Base-by-base conservation (phyloP, 2,329 filamentous ascomycete species). In the Fonsecaea pugnacius region DNA sequence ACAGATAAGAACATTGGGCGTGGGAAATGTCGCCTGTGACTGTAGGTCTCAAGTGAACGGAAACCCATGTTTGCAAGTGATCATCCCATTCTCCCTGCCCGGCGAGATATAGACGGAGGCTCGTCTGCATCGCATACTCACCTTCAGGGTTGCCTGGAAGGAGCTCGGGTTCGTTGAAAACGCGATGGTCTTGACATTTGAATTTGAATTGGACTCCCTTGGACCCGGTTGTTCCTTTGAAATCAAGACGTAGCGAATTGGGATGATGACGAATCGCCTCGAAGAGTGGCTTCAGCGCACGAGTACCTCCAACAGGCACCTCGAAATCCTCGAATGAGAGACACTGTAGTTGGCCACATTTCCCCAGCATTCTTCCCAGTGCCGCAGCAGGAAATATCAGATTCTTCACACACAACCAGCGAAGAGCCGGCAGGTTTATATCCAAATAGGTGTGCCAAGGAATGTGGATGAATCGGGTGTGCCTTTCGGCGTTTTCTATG, bases 241-340 rank as follows among this genome's bases (percentile, higher is more conserved):
- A 16, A 3, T 54, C 27, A 40, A 52, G 14, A 57, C 32, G 55
- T 12, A 58, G 16, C n/a, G 24, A 14, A 46, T 21, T 58, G 32
- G 55, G 55, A 10, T 46, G 33, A 7, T 33, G n/a, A 30, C 55
- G 55, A 46, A 58, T 46, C n/a, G 18, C 55, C 16, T 58, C 36
- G 24, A 58, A 58, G 21, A 58, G 4, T 8, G 27, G n/a, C 30
- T 46, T 40, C 36, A 16, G 46, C 12, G 14, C 10, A 27, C 18
- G 9, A 46, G 6, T 6, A 1, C 12, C 40, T 7, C 10, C n/a
- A 1, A 4, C 4, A 21, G n/a, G 12, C n/a, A 4, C 4, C 27
- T 7, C 14, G 16, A n/a, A 21, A 21, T 9, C 40, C 10, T 46
- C 40, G 7, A 21, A 46, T 8, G 3, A 8, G n/a, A 48, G 43